Evolutionary conservation across 2,329 filamentous ascomycete species (phyloP), one percentile per base, ranked within the genome.

Genomic region (Trichoderma aggressivum): DNA sequence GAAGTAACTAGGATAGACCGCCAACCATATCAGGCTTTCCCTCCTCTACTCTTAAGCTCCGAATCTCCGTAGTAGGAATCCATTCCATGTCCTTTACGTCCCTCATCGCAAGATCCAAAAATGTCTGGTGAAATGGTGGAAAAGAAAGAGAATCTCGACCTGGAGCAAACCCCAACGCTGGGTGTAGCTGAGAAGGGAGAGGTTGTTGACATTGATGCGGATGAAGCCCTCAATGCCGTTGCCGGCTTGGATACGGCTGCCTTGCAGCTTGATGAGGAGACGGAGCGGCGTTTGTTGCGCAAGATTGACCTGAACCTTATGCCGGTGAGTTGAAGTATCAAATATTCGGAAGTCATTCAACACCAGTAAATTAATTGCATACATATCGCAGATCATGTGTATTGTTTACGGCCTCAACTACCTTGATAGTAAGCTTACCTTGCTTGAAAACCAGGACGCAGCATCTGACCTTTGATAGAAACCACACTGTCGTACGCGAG

Each of bases 221-320:
- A 72, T 66, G 71, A 72, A 8, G 71, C 71, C 14, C 66, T 72
- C n/a, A 72, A 70, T 26, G 71, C 71, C 3, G 26, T 72, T 32
- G 30, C 34, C 7, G 71, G 61, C 14, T 21, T 60, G 16, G 67
- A 64, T 24, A 32, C 36, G 7, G 55, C 50, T 26, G 26, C 67
- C 6, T 11, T 72, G 5, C 36, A 64, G 10, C 39, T 72, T 24
- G 67, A 72, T 18, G 36, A 69, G 28, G 71, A 72, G 60, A 70
- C 71, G 4, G 67, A 70, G 39, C 36, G 67, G n/a, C 66, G 71
- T 34, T 26, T 72, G 12, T 39, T 72, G 50, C 66, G 71, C 60
- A 72, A 70, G 21, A 70, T 72, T 39, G 71, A 72, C n/a, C 26
- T n/a, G 67, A 70, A 72, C 14, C 59, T 72, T 11, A 72, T 72